Evolutionary conservation across 1,284 basidiomycete species (phyloP).

Genomic region (Filobasidium uniguttulatum): DNA sequence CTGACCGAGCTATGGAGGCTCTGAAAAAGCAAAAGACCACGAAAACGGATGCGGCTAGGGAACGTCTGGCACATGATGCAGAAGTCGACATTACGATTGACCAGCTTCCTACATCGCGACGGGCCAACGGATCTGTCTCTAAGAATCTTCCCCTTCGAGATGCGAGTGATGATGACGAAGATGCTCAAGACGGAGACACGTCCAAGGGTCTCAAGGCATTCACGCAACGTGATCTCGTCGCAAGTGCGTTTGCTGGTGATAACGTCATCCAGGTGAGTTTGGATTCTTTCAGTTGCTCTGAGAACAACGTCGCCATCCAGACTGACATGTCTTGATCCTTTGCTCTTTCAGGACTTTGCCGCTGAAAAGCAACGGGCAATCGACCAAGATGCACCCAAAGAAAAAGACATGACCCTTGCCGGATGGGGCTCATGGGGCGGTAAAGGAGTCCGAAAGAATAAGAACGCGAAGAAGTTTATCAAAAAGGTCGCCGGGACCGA

Average conservation of each 20-base stretch:
- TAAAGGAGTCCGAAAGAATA: slow-evolving; percentile 43
- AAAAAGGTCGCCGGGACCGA: slow-evolving; percentile 71
- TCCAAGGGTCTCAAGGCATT: slow-evolving; percentile 48
- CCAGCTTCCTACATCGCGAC: slow-evolving; percentile 30
- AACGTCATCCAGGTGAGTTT: slow-evolving; percentile 47
- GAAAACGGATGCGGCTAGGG: slow-evolving; percentile 46
- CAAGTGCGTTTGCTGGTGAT: slow-evolving; percentile 89
- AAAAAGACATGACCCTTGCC: slow-evolving; percentile 77
- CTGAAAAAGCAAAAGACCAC: slow-evolving; percentile 47
- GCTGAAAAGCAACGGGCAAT: slow-evolving; percentile 66
- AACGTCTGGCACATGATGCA: slow-evolving; percentile 54
- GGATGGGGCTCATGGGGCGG: slow-evolving; percentile 97
- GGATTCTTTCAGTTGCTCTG: too few relatives aligned
- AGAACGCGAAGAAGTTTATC: slow-evolving; percentile 45
- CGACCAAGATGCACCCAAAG: slow-evolving; percentile 66
- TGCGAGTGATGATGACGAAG: slow-evolving; percentile 45
- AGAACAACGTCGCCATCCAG: background rate
- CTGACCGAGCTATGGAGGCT: slow-evolving; percentile 34
- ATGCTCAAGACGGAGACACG: slow-evolving; percentile 29
- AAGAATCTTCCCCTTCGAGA: slow-evolving; percentile 38
- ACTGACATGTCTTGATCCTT: background rate
- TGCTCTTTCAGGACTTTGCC: slow-evolving; percentile 55
- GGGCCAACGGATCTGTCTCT: slow-evolving; percentile 8
- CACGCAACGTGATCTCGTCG: slow-evolving; percentile 76
- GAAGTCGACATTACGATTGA: slow-evolving; percentile 57